Conservation (phyloP, 345 rosid species). For the Arabis alpina region DNA sequence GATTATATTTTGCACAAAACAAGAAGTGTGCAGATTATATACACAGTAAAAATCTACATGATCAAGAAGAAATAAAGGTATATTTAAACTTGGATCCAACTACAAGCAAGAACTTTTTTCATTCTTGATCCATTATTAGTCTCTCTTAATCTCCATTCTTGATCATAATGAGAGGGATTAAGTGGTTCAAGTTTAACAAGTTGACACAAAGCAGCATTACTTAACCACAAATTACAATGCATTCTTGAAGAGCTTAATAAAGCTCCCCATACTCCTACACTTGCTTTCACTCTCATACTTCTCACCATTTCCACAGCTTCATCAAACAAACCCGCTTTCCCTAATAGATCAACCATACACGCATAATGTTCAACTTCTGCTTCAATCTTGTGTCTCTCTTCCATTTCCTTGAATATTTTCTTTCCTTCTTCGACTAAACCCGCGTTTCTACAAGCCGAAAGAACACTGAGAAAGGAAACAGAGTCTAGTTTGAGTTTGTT, state of each 20-base stretch:
- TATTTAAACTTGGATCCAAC: conserved; percentile 52
- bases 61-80: background rate
- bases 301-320: conserved; percentile 51
- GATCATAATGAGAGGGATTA: conserved; percentile 55
- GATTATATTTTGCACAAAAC: too few relatives aligned
- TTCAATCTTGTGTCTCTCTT: conserved; percentile 42
- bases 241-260: conserved; percentile 55
- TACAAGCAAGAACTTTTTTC: conserved; percentile 53
- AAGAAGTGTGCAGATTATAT: background rate
- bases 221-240: conserved; percentile 58
- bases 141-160: conserved; percentile 51
- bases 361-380: conserved; percentile 58
- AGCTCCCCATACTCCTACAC: conserved; percentile 72
- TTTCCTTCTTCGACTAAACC: conserved; percentile 65
- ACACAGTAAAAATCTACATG: background rate
- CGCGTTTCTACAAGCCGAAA: conserved; percentile 71
- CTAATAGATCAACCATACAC: conserved; percentile 67
- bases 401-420: conserved; percentile 51
- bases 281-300: conserved; percentile 58
- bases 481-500: conserved; percentile 45
- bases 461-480: conserved; percentile 52
- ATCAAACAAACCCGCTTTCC: conserved; percentile 62
- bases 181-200: conserved; percentile 59
- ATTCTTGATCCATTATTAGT: conserved; percentile 45
- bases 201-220: conserved; percentile 52